Conservation (phyloP, 345 rosid genomes). For the Corchorus capsularis region DNA sequence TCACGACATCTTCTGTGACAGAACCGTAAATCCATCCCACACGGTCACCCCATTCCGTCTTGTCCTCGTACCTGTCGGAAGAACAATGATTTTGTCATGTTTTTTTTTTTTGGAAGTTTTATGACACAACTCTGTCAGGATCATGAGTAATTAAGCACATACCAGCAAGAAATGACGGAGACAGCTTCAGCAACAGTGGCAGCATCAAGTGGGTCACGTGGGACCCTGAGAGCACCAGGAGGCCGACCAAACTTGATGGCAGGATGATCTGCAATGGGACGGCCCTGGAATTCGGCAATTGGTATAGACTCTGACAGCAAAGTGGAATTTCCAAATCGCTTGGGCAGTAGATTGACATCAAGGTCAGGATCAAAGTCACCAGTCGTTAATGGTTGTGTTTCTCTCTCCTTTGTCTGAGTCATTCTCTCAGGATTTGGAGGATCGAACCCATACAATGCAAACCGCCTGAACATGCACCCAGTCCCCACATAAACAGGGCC, state of each 20-base stretch:
- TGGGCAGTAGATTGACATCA: constrained; percentile 77
- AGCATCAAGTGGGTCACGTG: constrained; percentile 90
- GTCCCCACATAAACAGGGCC: constrained; percentile 98
- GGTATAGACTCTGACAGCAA: constrained; percentile 85
- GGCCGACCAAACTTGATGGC: constrained; percentile 85
- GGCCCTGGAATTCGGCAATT: constrained; percentile 78
- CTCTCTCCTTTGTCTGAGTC: constrained; percentile 40
- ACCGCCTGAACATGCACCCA: constrained; percentile 86
- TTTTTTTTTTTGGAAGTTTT: not conserved
- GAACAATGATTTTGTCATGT: not conserved
- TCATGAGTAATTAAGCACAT: constrained; percentile 5
- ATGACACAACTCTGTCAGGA: not conserved
- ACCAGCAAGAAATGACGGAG: constrained; percentile 96
- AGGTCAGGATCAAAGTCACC: constrained; percentile 82
- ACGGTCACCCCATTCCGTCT: constrained; percentile 96
- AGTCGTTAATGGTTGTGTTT: constrained; percentile 67
- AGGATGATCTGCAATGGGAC: constrained; percentile 91
- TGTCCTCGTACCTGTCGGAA: constrained; percentile 77
- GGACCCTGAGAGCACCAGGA: constrained; percentile 75
- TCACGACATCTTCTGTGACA: constrained; percentile 95
- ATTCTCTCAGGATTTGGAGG: constrained; percentile 62
- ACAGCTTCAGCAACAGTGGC: constrained; percentile 86
- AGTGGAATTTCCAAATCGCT: constrained; percentile 92
- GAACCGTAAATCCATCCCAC: constrained; percentile 99
- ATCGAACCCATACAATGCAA: constrained; percentile 90